phyloP scores from a whole-genome alignment of 192 early-diverging fungal genomes.

The Entomortierella parvispora region DNA sequence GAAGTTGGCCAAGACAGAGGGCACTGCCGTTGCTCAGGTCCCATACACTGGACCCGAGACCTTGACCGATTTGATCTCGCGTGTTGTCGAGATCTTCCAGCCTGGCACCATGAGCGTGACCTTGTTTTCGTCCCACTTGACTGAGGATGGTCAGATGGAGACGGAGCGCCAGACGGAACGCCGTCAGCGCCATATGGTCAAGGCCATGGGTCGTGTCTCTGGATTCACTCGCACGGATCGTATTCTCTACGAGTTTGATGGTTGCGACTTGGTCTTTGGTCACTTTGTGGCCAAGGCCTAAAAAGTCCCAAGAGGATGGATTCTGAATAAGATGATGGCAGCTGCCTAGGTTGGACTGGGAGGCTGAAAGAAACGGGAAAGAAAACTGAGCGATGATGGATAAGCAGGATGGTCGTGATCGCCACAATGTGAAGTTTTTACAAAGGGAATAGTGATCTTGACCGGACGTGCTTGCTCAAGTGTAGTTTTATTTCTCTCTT shows the following conservation, averaged over 20 bases:
- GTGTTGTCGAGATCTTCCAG: conserved; percentile 87
- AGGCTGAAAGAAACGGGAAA: background rate
- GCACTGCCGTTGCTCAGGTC: conserved; percentile 75
- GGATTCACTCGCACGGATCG: conserved; percentile 75
- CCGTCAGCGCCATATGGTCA: conserved; percentile 53
- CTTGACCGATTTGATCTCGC: conserved; percentile 66
- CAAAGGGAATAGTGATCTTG: conserved; percentile 24
- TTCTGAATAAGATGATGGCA: background rate
- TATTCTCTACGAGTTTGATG: conserved; percentile 84
- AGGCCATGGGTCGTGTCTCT: conserved; percentile 60
- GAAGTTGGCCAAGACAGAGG: conserved; percentile 58
- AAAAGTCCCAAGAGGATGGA: background rate
- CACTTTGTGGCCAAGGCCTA: conserved; percentile 65
- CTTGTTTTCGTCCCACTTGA: conserved; percentile 52
- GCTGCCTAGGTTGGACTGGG: background rate
- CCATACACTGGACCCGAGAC: conserved; percentile 86
- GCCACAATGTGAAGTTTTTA: conserved; percentile 15
- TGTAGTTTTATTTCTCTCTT: background rate
- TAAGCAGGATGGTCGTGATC: conserved; percentile 7
- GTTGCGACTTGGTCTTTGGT: conserved; percentile 82
- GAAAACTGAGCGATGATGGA: conserved; percentile 4
- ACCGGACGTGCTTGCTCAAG: background rate
- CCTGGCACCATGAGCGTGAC: conserved; percentile 89
- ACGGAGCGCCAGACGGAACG: conserved; percentile 43
- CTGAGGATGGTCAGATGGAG: conserved; percentile 54